Evolutionary conservation across 2,329 filamentous ascomycete genomes (phyloP), one percentile per base, ranked within the genome.

Genomic region (Pseudogymnoascus sp.): DNA sequence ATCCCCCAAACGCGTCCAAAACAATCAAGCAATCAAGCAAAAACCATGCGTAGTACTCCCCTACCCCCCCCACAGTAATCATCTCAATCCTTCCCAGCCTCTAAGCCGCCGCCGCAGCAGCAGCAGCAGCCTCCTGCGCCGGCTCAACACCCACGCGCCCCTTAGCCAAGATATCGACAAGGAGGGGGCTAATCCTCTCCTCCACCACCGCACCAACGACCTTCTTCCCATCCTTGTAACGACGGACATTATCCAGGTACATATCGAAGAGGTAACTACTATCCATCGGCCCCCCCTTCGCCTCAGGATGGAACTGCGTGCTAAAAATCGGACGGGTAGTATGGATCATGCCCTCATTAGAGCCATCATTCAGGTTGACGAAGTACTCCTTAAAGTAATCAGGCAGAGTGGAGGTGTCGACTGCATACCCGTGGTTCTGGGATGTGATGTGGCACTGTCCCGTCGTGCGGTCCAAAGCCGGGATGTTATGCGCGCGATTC

Each of bases 401-500:
- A 62, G 90, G 85, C 42, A 99, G 82, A 10, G 91, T 96, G 65
- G 83, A 82, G 5, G 90, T 84, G 73, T 97, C 93, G 65, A 99
- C 90, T 47, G 93, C 94, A 73, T 97, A 99, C 66, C 94, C 94
- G 79, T 97, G 94, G 80, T 97, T 97, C 82, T 99, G 94, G 76
- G 88, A 92, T 64, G 93, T 97, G 77, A 97, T 97, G 81, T 97
- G 93, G 85, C 94, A 97, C 77, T 93, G 91, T 64, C 94, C 93
- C 38, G 93, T 97, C 65, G 90, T 96, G 75, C 97, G 82, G 75
- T 97, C 93, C 64, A 97, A 81, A 65, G 92, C 92, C 7, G 94
- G 94, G 71, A 97, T 97, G 82, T 99, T 99, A 83, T 97, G 94
- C 16, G 92, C 94, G 70, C 94, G 90, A 84, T 99, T 99, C 73